Evolutionary conservation across 768 basidiomycete species (phyloP).

Genomic region (Agaricus bisporus): DNA sequence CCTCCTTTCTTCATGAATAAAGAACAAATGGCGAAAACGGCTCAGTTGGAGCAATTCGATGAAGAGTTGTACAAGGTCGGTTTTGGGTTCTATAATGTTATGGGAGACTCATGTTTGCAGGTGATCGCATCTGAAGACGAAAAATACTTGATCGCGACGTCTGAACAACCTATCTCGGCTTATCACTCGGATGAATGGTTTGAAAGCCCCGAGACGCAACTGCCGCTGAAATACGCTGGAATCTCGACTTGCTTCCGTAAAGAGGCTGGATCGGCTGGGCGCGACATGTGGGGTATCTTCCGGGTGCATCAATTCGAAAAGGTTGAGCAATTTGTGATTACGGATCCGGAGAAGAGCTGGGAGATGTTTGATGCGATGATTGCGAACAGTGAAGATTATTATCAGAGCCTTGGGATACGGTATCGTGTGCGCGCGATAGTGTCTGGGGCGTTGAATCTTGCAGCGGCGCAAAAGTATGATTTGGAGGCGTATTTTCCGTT

Average conservation of each 20-base stretch:
- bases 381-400: constrained; percentile 86
- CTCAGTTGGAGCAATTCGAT: constrained; percentile 96
- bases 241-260: constrained; percentile 98
- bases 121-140: constrained; percentile 89
- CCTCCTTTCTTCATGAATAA: constrained; percentile 99
- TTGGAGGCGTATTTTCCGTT: constrained; percentile 99
- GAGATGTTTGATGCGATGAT: constrained; percentile 91
- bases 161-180: constrained; percentile 97
- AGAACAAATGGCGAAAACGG: constrained; percentile 95
- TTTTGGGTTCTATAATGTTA: not conserved
- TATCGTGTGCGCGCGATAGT: constrained; percentile 94
- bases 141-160: constrained; percentile 98
- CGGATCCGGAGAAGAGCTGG: constrained; percentile 92
- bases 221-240: constrained; percentile 87
- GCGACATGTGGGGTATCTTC: constrained; percentile 99
- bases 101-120: constrained; percentile 24
- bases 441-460: constrained; percentile 93
- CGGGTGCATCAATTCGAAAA: constrained; percentile 99
- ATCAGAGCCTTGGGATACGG: constrained; percentile 88
- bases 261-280: constrained; percentile 95
- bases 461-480: constrained; percentile 96
- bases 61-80: constrained; percentile 94
- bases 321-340: constrained; percentile 95
- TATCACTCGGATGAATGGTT: constrained; percentile 98
- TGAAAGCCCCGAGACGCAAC: constrained; percentile 83